Percentiles rank a stretch among this genome's conserved stretches.
Conservation (phyloP, 768 basidiomycete species). For the Leccinum subgranulosum region DNA sequence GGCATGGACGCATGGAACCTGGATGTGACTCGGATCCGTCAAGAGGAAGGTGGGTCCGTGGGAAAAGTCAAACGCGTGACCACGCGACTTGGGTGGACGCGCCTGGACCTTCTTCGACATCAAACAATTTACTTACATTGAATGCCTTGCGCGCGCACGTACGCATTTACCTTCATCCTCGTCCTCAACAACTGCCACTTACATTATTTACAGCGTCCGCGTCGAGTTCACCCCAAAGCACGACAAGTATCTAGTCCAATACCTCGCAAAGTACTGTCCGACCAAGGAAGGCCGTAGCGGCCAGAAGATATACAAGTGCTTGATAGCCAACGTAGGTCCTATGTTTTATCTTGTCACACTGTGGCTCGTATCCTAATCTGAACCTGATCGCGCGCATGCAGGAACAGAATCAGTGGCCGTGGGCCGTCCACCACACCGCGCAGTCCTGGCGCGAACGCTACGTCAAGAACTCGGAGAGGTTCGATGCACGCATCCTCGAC, state of each 20-base stretch:
- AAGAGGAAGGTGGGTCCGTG: neutral
- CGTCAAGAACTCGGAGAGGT: slow-evolving; percentile 38
- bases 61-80: neutral
- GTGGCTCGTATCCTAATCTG: neutral
- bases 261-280: slow-evolving; percentile 49
- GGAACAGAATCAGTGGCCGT: slow-evolving; percentile 45
- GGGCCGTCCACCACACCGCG: slow-evolving; percentile 51
- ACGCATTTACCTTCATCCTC: neutral
- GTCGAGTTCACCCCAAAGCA: slow-evolving; percentile 37
- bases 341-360: neutral
- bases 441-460: slow-evolving; percentile 68
- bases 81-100: neutral
- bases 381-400: slow-evolving; percentile 17
- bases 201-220: slow-evolving; percentile 19
- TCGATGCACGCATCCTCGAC: slow-evolving; percentile 40
- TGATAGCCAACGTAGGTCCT: slow-evolving; percentile 46
- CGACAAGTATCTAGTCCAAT: slow-evolving; percentile 42
- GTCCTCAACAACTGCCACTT: neutral
- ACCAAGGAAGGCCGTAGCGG: slow-evolving; percentile 42
- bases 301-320: slow-evolving; percentile 38
- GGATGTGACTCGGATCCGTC: neutral
- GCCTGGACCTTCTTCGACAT: neutral
- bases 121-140: neutral
- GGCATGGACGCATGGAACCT: too few relatives aligned
- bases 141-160: slow-evolving; percentile 5